phyloP scores from a whole-genome alignment of 176 grass and related monocot species.

The Pontederia crassipes region DNA sequence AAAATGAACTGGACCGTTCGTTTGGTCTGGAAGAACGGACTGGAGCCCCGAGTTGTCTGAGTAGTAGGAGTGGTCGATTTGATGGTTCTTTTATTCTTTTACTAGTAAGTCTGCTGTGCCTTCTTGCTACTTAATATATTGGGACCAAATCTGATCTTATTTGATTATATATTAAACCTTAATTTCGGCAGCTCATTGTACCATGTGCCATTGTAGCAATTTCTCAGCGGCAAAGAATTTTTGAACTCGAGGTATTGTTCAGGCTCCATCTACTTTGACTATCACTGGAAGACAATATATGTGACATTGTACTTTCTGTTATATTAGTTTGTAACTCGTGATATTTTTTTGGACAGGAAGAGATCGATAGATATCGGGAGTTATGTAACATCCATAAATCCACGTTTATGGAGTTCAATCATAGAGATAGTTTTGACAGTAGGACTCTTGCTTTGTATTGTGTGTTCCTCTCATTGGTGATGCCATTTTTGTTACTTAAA shows the following conservation, averaged over 20 bases:
- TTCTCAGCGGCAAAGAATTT: slow-evolving; percentile 62
- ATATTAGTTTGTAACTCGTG: slow-evolving; percentile 1
- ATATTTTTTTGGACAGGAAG: slow-evolving; percentile 33
- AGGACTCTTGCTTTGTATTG: slow-evolving; percentile 32
- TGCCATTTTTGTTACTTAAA: slow-evolving; percentile 48
- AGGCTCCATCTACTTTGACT: background rate
- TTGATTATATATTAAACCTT: slow-evolving; percentile 9
- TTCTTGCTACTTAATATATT: background rate
- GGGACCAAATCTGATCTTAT: background rate
- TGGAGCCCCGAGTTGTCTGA: slow-evolving; percentile 7
- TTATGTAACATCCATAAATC: slow-evolving; percentile 29
- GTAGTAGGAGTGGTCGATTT: slow-evolving; percentile 27
- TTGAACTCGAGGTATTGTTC: slow-evolving; percentile 49
- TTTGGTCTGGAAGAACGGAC: slow-evolving; percentile 33
- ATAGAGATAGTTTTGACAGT: slow-evolving; percentile 17
- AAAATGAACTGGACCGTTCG: slow-evolving; percentile 36
- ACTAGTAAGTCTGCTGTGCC: slow-evolving; percentile 41
- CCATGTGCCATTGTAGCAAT: slow-evolving; percentile 41
- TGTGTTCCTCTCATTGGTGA: slow-evolving; percentile 37
- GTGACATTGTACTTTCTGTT: background rate
- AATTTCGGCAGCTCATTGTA: slow-evolving; percentile 30
- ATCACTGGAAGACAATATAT: background rate
- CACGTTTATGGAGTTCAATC: slow-evolving; percentile 16
- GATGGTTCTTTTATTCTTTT: slow-evolving; percentile 55
- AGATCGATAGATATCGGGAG: slow-evolving; percentile 23